Base-by-base conservation (phyloP, 2,329 filamentous ascomycete genomes). In the Colletotrichum euphorbiae region DNA sequence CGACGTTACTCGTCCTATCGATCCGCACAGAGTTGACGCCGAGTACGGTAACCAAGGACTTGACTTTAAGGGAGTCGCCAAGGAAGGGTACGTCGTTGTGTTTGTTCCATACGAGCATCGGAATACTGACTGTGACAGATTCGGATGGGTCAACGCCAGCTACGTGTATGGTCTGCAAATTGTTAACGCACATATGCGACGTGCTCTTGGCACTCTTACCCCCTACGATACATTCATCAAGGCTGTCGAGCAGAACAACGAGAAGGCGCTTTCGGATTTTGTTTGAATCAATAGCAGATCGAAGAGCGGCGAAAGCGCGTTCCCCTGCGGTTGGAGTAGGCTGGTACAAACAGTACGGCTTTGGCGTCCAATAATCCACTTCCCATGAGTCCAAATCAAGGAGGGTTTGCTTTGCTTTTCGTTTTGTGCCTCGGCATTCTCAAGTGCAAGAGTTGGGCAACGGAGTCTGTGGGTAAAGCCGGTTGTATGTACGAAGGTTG, bases 61-160 rank as follows among this genome's bases (percentile, higher is more conserved):
- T 56, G 93, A 98, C 77, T 98, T 98, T 82, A 97, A 97, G 82
- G 95, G 95, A 43, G 94, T 97, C 73, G 93, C 95, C 61, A 93
- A 93, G 74, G 95, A 98, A 89, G 95, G 95, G 93, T 97, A 83
- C 87, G 92, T 89, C 46, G 46, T 51, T 28, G 38, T 24, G 17
- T 42, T 21, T 17, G 31, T 9, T 9, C 19, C 11, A 12, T 54
- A 28, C 12, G 8, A 45, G 15, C 42, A 6, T 21, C 43, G n/a
- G 45, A 5, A 40, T 70, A 68, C 77, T 81, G 70, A 81, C 73
- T 28, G 38, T 67, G 31, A 65, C 75, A 97, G 95, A 66, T 99
- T 99, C 77, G 96, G 95, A 59, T 99, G 96, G 96, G 96, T 98
- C 75, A 99, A 99, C 77, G 95, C 96, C 75, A 98, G 94, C 77